Evolutionary conservation across 352 stramenopile species (phyloP).

Genomic region (Phytophthora lateralis): DNA sequence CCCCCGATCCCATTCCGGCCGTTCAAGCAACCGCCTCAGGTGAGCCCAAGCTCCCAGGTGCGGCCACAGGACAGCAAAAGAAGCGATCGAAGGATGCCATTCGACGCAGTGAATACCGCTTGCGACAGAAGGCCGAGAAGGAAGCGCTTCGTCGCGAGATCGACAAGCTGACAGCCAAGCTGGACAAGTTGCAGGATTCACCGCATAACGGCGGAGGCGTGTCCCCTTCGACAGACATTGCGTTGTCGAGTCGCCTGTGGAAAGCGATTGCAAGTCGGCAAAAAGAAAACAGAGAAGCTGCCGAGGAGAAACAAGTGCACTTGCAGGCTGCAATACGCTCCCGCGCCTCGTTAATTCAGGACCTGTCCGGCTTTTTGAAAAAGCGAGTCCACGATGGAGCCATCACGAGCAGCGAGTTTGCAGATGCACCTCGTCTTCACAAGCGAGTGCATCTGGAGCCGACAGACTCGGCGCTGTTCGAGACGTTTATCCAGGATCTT

Average conservation of each 20-base stretch:
- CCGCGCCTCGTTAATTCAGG: conserved; percentile 31
- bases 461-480: conserved; percentile 37
- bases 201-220: not conserved
- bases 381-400: conserved; percentile 26
- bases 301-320: conserved; percentile 30
- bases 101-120: conserved; percentile 41
- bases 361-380: conserved; percentile 30
- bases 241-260: conserved; percentile 34
- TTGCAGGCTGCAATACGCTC: conserved; percentile 35
- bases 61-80: not conserved
- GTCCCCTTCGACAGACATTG: conserved; percentile 20
- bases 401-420: conserved; percentile 8
- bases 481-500: conserved; percentile 42
- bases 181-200: conserved; percentile 30
- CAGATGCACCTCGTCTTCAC: conserved; percentile 13
- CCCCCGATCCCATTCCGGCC: not conserved
- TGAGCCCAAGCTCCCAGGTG: not conserved
- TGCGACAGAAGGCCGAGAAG: conserved; percentile 44
- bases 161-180: conserved; percentile 33
- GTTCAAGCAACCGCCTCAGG: not conserved
- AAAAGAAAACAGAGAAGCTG: conserved; percentile 24
- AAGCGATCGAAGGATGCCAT: conserved; percentile 34
- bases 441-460: conserved; percentile 31
- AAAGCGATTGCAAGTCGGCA: conserved; percentile 40
- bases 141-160: conserved; percentile 34